Conservation (phyloP, 2,329 filamentous ascomycete species). For the Verticillium zaregamsianum region DNA sequence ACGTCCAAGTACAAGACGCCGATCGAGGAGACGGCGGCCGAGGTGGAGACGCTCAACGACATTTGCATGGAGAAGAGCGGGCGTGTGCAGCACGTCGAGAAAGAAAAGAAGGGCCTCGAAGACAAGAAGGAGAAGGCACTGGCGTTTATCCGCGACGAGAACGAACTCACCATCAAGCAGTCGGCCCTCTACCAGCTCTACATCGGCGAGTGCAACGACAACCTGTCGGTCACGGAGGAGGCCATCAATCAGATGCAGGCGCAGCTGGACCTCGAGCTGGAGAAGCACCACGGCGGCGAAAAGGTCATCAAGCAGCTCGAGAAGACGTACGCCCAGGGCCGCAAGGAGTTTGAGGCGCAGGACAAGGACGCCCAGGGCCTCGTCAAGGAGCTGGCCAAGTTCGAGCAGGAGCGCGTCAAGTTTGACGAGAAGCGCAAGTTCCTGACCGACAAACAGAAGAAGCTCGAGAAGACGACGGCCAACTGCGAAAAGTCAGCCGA, state of each 20-base stretch:
- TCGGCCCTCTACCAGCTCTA: conserved; percentile 91
- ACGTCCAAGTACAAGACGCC: conserved; percentile 98
- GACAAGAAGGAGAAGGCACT: conserved; percentile 96
- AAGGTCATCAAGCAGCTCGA: conserved; percentile 86
- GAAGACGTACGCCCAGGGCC: conserved; percentile 76
- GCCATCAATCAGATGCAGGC: conserved; percentile 87
- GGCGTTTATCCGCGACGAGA: conserved; percentile 85
- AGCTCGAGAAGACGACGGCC: conserved; percentile 82
- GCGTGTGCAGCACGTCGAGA: conserved; percentile 95
- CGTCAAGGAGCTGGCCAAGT: conserved; percentile 82
- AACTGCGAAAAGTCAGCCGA: conserved; percentile 69
- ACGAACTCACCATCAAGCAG: conserved; percentile 85
- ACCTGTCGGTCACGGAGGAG: conserved; percentile 83
- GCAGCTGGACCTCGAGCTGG: conserved; percentile 79
- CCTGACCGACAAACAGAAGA: conserved; percentile 83
- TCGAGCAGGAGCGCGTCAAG: conserved; percentile 95
- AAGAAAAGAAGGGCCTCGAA: conserved; percentile 87
- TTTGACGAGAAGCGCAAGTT: conserved; percentile 98
- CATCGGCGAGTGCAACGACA: conserved; percentile 82
- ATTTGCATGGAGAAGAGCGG: conserved; percentile 92
- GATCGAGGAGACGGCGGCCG: conserved; percentile 87
- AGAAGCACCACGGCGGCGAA: conserved; percentile 87
- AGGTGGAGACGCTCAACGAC: conserved; percentile 91
- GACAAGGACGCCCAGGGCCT: conserved; percentile 78
- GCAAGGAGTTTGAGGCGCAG: conserved; percentile 75